Evolutionary conservation across 192 early-diverging fungal species (phyloP), one percentile per base, ranked within the genome.

Genomic region (Coemansia sp.): DNA sequence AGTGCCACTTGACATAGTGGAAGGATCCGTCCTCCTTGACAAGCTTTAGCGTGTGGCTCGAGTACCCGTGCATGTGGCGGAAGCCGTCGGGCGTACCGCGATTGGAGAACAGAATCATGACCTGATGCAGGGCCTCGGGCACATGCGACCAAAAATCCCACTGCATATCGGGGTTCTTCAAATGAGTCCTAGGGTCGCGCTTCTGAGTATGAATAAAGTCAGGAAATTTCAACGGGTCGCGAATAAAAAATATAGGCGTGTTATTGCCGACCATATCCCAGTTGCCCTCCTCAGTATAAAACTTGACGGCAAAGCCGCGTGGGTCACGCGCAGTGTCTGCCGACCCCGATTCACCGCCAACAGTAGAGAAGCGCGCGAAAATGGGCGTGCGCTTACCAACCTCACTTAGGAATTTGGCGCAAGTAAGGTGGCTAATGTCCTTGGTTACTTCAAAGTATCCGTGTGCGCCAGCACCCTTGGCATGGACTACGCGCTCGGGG

Each of bases 181-280:
- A 76, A 68, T 95, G 90, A 40, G 90, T 93, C 66, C 87, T 86
- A 20, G 93, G 92, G 71, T 95, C 83, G 55, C 91, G 90, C 88
- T 95, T 93, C 74, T 93, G 91, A 36, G 92, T 91, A 69, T 93
- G 91, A 67, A 95, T 91, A 73, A 93, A 89, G 73, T 92, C 92
- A 16, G 93, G 93, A 83, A 91, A 94, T 80, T 92, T 91, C 69
- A 89, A 63, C 5, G 90, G 88, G 76, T 93, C 92, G 46, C 90
- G 89, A 67, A 94, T 88, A 75, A 92, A 93, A 80, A 94, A 94
- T 50, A 92, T 87, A 5, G 93, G 93, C 33, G 88, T 93, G 87
- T 93, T 93, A 84, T 93, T 92, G 68, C 92, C 92, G 34, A 94
- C 93, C 87, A 93, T 89, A 71, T 94, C 92, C 90, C 89, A 94